Base-by-base conservation (phyloP, 345 rosid species). In the Arabis alpina region DNA sequence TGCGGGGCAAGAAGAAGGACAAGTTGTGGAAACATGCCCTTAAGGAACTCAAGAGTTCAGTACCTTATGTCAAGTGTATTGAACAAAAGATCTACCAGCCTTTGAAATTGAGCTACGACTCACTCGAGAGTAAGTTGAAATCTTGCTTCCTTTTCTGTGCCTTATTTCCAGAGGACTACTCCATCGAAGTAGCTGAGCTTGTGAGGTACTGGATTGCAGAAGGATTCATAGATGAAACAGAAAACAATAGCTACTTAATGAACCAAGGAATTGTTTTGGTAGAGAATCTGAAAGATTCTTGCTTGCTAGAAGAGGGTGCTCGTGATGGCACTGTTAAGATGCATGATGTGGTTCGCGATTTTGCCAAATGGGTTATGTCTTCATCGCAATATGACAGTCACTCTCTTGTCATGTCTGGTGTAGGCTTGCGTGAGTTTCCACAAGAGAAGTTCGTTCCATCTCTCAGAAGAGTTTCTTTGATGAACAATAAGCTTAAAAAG, bases 381-480 rank as follows among this genome's bases (percentile, higher is more conserved):
- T 52, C 68, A 28, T 19, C 25, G 7, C 71, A 77, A 42, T 10
- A 47, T 53, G 52, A 28, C 27, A 13, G 11, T 16, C 70, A 48
- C 50, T 77, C 74, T 54, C 79, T 80, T 27, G 59, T 81, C 71
- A 61, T 10, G 34, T 66, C 82, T 57, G 84, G 81, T 4, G 54
- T 24, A 16, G 77, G 80, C 10, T 52, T 83, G 61, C n/a, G 8
- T 2, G 41, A 71, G 60, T 51, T 76, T 66, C 57, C 73, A 8
- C 68, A 47, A 28, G 44, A 54, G 10, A 75, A 64, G 73, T 74
- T 76, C 1, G 39, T 23, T 12, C 19, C 75, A 1, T 70, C 79
- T 51, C 34, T 83, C 36, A 70, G 25, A 44, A 75, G 81, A 70
- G 64, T 82, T 68, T 81, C 89, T n/a, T 68, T 82, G 39, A 78